Evolutionary conservation across 164 flowering plant species (phyloP).

Genomic region (Platanus orientalis): DNA sequence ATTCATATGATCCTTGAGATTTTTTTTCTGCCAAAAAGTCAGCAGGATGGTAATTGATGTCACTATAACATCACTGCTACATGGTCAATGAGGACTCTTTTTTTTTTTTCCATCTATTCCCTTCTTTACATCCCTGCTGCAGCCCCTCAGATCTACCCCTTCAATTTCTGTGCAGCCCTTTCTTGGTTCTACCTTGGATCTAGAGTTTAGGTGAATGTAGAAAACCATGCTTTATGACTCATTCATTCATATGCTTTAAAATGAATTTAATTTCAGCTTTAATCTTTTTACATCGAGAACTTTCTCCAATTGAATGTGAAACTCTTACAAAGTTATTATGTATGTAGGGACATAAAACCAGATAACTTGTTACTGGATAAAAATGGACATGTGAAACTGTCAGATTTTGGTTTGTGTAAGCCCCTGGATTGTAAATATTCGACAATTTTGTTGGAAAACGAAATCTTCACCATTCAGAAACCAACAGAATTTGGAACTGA

Average conservation of each 20-base stretch:
- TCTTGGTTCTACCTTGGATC: too few relatives aligned
- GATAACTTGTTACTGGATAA: conserved; percentile 87
- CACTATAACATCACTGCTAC: neutral
- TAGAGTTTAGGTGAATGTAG: too few relatives aligned
- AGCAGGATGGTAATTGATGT: neutral
- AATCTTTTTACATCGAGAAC: neutral
- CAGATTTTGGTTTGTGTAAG: conserved; percentile 95
- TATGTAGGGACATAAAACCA: conserved; percentile 87
- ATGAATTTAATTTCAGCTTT: neutral
- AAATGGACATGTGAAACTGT: conserved; percentile 93
- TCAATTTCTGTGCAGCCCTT: too few relatives aligned
- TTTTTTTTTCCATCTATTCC: too few relatives aligned
- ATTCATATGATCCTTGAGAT: neutral
- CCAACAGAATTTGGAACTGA: conserved; percentile 33
- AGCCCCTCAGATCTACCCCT: too few relatives aligned
- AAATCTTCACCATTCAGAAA: conserved; percentile 44
- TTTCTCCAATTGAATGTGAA: neutral
- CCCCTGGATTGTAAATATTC: conserved; percentile 79
- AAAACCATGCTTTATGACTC: neutral
- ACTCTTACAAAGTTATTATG: conserved; percentile 14
- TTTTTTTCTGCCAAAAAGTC: neutral
- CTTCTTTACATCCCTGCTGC: too few relatives aligned
- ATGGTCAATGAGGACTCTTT: neutral
- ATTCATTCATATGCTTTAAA: neutral
- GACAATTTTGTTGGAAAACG: conserved; percentile 54